phyloP scores from a whole-genome alignment of 192 early-diverging fungal genomes.

The Backusella mclennaniae region DNA sequence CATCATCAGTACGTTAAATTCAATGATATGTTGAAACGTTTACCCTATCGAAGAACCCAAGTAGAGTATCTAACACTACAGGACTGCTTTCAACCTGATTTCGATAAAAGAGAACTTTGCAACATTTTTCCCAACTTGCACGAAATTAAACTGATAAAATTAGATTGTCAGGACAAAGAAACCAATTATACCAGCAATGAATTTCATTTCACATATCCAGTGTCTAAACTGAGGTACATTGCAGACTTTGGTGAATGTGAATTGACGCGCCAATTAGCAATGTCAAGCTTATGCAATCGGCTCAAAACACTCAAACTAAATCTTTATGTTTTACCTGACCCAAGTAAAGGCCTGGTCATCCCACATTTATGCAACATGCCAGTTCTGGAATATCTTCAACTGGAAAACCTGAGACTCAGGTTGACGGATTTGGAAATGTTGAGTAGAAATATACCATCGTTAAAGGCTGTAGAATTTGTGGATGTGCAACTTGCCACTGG shows the following conservation, averaged over 20 bases:
- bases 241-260: not conserved
- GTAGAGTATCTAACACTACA: not conserved
- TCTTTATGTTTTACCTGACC: too few relatives aligned
- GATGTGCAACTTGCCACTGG: too few relatives aligned
- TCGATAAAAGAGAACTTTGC: not conserved
- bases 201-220: not conserved
- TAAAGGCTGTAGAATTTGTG: too few relatives aligned
- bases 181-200: not conserved
- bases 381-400: too few relatives aligned
- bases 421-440: too few relatives aligned
- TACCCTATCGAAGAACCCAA: not conserved
- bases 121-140: not conserved
- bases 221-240: not conserved
- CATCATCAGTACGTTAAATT: not conserved
- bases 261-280: not conserved
- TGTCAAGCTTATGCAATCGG: not conserved
- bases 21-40: not conserved
- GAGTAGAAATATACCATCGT: too few relatives aligned
- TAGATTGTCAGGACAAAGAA: not conserved
- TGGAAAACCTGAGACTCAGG: too few relatives aligned
- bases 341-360: too few relatives aligned
- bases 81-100: not conserved
- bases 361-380: too few relatives aligned
- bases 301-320: not conserved
- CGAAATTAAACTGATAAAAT: too few relatives aligned